Base-by-base conservation (phyloP, 2,329 filamentous ascomycete genomes). In the Talaromyces verruculosus region DNA sequence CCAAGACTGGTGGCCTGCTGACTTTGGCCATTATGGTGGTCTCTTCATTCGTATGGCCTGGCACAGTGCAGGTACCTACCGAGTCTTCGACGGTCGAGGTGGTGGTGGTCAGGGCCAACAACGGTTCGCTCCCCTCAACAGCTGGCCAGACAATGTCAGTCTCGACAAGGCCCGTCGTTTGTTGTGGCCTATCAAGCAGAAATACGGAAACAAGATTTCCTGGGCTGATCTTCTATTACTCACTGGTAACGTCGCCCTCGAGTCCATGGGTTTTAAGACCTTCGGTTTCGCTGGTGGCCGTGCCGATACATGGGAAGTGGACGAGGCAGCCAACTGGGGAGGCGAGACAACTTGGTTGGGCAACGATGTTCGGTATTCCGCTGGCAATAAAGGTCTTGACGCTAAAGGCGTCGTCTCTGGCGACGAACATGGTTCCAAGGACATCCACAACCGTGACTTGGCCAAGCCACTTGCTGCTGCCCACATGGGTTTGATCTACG, bases 121-220 rank as follows among this genome's bases (percentile, higher is more conserved):
- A 80, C 87, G 91, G 47, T 93, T 93, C 72, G 90, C 90, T 63
- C 91, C 91, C 5, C 87, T 93, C 75, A 92, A 92, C 85, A 88
- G 87, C 82, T 93, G 90, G 90, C 90, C 90, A 49, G 90, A 93
- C 80, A 93, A 93, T 71, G 88, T 87, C 73, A 88, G 83, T 72
- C 85, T 93, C 63, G 90, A 93, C 85, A 93, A 93, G 85, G 90
- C 90, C 37, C 90, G 90, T 65, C 89, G 90, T 69, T 85, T 93
- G 65, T 82, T 93, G 49, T 92, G 89, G 88, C 90, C 90, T 65
- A 88, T 93, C 81, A 93, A 93, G 86, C 89, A 91, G 72, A 93
- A 93, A 84, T 93, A 93, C 70, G 90, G 90, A 76, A 87, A 87
- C 83, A 91, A 91, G 83, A 90, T 93, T 78, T 92, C 90, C 0